Evolutionary conservation across 257 asterid species (phyloP).

Genomic region (Fraxinus quadrangulata): DNA sequence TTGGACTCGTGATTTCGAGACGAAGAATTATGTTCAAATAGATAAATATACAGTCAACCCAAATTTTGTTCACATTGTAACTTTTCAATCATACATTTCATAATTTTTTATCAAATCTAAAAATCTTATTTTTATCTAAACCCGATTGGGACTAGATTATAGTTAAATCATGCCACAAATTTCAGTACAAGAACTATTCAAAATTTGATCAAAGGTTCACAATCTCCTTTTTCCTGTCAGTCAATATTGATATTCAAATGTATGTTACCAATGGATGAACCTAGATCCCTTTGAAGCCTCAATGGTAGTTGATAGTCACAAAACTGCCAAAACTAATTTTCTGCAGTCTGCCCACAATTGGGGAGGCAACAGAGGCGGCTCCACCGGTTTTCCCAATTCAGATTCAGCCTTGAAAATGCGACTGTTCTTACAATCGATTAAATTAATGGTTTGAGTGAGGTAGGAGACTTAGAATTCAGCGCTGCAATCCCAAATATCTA

Average conservation of each 20-base stretch:
- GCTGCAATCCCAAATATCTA: constrained; percentile 23
- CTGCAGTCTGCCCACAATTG: constrained; percentile 27
- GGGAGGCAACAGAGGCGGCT: constrained; percentile 23
- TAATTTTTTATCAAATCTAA: too few species aligned
- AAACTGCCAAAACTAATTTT: too few species aligned
- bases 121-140: too few species aligned
- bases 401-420: background rate
- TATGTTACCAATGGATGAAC: constrained; percentile 4
- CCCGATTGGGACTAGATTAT: too few species aligned
- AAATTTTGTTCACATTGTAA: too few species aligned
- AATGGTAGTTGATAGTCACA: background rate
- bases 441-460: background rate
- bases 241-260: background rate
- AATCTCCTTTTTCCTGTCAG: background rate
- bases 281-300: constrained; percentile 27
- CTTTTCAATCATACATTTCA: too few species aligned
- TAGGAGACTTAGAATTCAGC: constrained; percentile 18
- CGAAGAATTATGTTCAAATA: background rate
- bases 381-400: background rate
- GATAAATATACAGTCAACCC: too few species aligned
- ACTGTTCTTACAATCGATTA: background rate
- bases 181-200: too few species aligned
- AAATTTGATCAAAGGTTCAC: too few species aligned
- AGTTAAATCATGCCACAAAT: too few species aligned
- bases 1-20: background rate